A percentile compares a stretch with the other conserved stretches of the same genome.
Evolutionary conservation across 768 basidiomycete genomes (phyloP).

Genomic region (Lactifluus pinguis): DNA sequence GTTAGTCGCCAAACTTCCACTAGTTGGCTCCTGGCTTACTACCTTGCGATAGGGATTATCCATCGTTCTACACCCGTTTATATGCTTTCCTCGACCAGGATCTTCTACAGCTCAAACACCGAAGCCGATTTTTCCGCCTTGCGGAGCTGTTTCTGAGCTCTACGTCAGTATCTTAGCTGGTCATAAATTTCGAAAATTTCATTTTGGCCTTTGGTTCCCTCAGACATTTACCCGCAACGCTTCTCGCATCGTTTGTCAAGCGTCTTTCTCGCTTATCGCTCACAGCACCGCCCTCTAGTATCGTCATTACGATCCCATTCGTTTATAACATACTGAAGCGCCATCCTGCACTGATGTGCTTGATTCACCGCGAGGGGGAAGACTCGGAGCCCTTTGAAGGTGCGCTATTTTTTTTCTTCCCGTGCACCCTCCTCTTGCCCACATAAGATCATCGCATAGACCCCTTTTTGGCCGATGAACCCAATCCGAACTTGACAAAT

Average conservation of each 20-base stretch:
- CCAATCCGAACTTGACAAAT: conserved; percentile 64
- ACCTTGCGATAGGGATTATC: conserved; percentile 66
- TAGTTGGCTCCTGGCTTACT: neutral
- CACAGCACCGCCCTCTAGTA: conserved; percentile 79
- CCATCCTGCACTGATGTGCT: conserved; percentile 84
- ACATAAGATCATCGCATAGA: conserved; percentile 34
- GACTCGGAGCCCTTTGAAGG: conserved; percentile 20
- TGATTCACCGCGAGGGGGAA: conserved; percentile 69
- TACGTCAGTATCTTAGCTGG: conserved; percentile 39
- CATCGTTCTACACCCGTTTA: conserved; percentile 86
- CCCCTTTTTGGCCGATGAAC: conserved; percentile 58
- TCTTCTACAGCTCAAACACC: conserved; percentile 84
- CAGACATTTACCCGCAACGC: conserved; percentile 79
- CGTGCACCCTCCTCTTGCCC: neutral
- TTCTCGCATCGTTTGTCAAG: conserved; percentile 95
- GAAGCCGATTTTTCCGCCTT: conserved; percentile 91
- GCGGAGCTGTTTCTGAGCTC: conserved; percentile 87
- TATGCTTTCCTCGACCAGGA: conserved; percentile 85
- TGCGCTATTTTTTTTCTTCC: neutral
- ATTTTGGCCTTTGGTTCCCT: conserved; percentile 6
- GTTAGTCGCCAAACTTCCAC: conserved; percentile 37
- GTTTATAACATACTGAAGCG: conserved; percentile 89
- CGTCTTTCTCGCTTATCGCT: conserved; percentile 79
- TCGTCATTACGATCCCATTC: conserved; percentile 87
- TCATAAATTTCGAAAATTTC: neutral